Percentiles rank a stretch among this genome's conserved stretches.
These are phyloP conservation scores for Dionaea muscipula DNA, from an alignment of 179 eudicot genomes.

Conservation along the genomic window DNA sequence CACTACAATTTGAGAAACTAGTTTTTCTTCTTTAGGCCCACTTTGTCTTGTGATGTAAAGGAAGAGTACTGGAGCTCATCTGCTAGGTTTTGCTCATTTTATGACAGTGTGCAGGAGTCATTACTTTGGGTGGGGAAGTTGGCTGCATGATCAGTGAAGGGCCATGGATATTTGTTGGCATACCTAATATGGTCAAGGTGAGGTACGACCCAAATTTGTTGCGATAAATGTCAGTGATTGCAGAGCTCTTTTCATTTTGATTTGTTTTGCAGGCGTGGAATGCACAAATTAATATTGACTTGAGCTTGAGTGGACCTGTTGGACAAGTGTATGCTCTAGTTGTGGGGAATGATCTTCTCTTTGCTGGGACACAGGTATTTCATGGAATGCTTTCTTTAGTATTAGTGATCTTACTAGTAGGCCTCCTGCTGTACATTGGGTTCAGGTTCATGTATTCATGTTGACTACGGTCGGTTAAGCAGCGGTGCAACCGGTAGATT, in stretches of 20 bases:
- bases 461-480: too few species aligned
- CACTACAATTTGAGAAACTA: too few species aligned
- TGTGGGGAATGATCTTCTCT: slow-evolving; percentile 75
- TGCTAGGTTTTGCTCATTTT: slow-evolving; percentile 8
- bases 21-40: too few species aligned
- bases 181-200: slow-evolving; percentile 85
- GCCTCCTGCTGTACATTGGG: too few species aligned
- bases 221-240: neutral
- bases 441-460: too few species aligned
- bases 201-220: slow-evolving; percentile 16
- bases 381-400: neutral
- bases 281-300: slow-evolving; percentile 46
- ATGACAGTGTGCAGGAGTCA: slow-evolving; percentile 47
- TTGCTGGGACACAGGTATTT: slow-evolving; percentile 78
- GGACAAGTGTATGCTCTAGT: slow-evolving; percentile 87
- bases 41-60: neutral
- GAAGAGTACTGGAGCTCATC: slow-evolving; percentile 1
- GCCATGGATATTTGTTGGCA: slow-evolving; percentile 83
- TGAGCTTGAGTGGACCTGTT: slow-evolving; percentile 72
- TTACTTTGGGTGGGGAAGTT: slow-evolving; percentile 58
- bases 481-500: too few species aligned
- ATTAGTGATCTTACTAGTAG: too few species aligned
- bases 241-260: neutral
- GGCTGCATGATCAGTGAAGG: slow-evolving; percentile 97
- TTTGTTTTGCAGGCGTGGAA: slow-evolving; percentile 71